Base-by-base conservation (phyloP, 2,329 filamentous ascomycete genomes). In the Fonsecaea multimorphosa region DNA sequence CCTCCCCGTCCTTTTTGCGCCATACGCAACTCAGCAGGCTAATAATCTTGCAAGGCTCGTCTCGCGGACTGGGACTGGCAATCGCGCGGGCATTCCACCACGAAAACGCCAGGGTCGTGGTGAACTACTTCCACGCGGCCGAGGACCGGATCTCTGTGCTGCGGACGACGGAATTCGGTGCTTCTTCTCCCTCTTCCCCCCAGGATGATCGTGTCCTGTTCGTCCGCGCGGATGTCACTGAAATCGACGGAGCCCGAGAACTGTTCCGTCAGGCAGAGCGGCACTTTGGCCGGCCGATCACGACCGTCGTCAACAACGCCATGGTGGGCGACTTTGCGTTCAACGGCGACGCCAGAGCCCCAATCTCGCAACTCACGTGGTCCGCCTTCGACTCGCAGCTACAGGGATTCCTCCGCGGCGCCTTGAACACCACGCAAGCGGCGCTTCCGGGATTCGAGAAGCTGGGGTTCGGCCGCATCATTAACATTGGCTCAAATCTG, bases 271-370 rank as follows among this genome's bases (percentile, higher is more conserved):
- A 52, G 12, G 64, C 66, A 1, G 38, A 67, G 38, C 14, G 32
- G 1, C 68, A 65, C 46, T 68, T 65, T 40, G 14, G 51, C 6
- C 49, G 40, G 12, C 68, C 70, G 14, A 68, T 71, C 44, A 65
- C 68, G 5, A 68, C 66, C 27, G 63, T 71, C 7, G 66, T 71
- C 22, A 70, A 69, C 60, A 71, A 71, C 61, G 68, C 68, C 44
- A 68, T 70, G 40, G 58, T 67, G 7, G 70, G 66, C 19, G 40
- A 58, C n/a, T 71, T 70, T 55, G 63, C 53, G 19, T 71, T 71
- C 68, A 71, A 71, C 49, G 70, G 70, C 31, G 68, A 70, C 22
- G 60, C 63, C 2, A 52, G 70, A 31, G 58, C 57, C 40, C 68
- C 67, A 58, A 36, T 71, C 29, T 34, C 62, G 27, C 60, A 68